Percentiles rank a stretch among this genome's conserved stretches.
These are phyloP conservation scores for Kalanchoe fedtschenkoi DNA, from an alignment of 164 flowering plant species.

Conservation along the genomic window DNA sequence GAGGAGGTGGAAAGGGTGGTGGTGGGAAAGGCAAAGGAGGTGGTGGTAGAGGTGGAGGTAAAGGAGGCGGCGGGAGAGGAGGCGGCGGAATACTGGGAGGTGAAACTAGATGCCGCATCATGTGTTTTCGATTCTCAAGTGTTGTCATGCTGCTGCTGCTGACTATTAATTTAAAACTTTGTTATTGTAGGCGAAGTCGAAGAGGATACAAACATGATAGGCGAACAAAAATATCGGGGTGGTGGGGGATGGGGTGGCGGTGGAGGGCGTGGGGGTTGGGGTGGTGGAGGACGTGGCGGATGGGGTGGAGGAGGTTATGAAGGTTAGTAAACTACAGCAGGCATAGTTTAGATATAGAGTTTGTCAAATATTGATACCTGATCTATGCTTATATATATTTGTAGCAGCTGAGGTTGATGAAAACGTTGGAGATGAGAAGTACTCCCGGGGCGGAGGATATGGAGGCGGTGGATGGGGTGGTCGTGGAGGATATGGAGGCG, in stretches of 20 bases:
- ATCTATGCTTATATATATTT: neutral
- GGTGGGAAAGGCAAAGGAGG: neutral
- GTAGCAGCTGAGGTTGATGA: neutral
- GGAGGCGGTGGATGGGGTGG: neutral
- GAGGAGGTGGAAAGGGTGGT: neutral
- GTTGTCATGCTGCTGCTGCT: too few species aligned
- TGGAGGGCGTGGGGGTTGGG: too few species aligned
- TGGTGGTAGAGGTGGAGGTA: neutral
- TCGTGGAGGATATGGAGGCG: neutral
- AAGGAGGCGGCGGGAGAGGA: neutral
- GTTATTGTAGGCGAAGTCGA: too few species aligned
- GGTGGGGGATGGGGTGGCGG: neutral
- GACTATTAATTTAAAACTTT: too few species aligned
- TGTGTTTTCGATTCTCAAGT: too few species aligned
- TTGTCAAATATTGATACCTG: neutral
- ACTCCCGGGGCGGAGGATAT: neutral
- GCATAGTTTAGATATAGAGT: neutral
- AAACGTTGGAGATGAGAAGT: neutral
- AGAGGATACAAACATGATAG: too few species aligned
- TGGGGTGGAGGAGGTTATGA: neutral
- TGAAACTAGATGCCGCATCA: too few species aligned
- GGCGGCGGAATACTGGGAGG: conserved; percentile 2
- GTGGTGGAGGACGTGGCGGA: conserved; percentile 1
- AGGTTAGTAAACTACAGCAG: neutral
- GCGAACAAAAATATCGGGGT: too few species aligned